Base-by-base conservation (phyloP, 1,139 yeast species). In the Lodderomyces elongisporus region DNA sequence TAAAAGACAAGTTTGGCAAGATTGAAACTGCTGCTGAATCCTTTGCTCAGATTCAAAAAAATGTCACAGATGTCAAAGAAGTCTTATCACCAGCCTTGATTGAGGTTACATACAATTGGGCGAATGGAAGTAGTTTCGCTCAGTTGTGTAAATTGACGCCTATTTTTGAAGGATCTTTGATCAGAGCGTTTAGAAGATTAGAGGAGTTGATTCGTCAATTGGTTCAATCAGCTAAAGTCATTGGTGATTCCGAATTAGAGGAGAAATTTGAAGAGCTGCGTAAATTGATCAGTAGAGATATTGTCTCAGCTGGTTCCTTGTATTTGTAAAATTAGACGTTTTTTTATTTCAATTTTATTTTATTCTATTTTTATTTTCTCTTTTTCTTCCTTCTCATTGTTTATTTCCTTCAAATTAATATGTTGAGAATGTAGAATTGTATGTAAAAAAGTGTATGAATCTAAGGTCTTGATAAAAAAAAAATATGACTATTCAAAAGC, bases 131-230 rank as follows among this genome's bases (percentile, higher is more conserved):
- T 4, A 67, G 91, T 0, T 93, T 93, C 59, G 89, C 96, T 0
- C 96, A 89, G 55, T 89, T 91, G 42, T 91, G 97, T 65, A 89
- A 89, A 59, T 87, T 91, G 96, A 91, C 98, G 0, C 98, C 91
- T 54, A 97, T 93, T 29, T 93, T 89, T 49, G 98, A 93, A 65
- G 99, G 99, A 28, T 83, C 95, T 20, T 72, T 93, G 55, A 89
- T 93, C 44, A 77, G 98, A 58, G 83, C 87, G 76, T 89, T 93
- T 64, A 81, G 93, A 58, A 74, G 98, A 51, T 66, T 93, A 37
- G 98, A 91, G 57, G 99, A 93, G 56, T 73, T 93, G 66, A 66
- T 93, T 34, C 75, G 94, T 49, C 98, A 93, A 58, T 70, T 93
- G 76, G 80, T 79, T 27, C 78, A 76, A 47, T 97, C 96, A 7